These are phyloP conservation scores for Sequoiadendron giganteum DNA, from an alignment of 75 land plant genomes.

Conservation along the genomic window DNA sequence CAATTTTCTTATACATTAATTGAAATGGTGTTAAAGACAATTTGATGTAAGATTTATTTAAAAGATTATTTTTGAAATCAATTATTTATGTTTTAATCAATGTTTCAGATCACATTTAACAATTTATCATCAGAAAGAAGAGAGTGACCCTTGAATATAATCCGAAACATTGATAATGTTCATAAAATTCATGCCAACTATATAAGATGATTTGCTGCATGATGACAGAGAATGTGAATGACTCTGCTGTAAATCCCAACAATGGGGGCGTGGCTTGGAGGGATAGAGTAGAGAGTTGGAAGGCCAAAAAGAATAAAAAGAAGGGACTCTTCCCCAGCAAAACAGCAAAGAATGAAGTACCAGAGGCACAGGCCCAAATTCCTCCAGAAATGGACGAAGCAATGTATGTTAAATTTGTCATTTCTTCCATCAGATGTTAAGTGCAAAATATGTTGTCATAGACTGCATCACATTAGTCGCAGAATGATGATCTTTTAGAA, in stretches of 20 bases:
- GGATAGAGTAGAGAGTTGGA: slow-evolving; percentile 95
- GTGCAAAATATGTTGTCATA: background rate
- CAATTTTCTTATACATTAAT: background rate
- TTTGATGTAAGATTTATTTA: no score
- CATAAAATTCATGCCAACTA: background rate
- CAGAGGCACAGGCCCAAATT: background rate
- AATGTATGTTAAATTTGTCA: background rate
- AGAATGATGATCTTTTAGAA: background rate
- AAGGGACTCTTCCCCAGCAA: slow-evolving; percentile 26
- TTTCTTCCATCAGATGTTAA: background rate
- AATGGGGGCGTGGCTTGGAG: slow-evolving; percentile 82
- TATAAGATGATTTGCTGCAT: slow-evolving; percentile 35
- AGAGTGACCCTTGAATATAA: no score
- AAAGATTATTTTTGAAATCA: no score
- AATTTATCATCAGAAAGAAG: no score
- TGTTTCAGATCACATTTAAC: no score
- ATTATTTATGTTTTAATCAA: no score
- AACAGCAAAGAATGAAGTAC: slow-evolving; percentile 15
- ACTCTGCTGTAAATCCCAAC: background rate
- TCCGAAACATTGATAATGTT: no score
- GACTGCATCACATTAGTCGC: background rate
- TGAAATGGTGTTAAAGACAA: background rate
- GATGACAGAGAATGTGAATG: background rate
- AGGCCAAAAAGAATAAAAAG: slow-evolving; percentile 70
- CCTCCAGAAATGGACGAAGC: background rate